Evolutionary conservation across 2,329 filamentous ascomycete species (phyloP), one percentile per base, ranked within the genome.

Genomic region (Lecanosticta acicola): DNA sequence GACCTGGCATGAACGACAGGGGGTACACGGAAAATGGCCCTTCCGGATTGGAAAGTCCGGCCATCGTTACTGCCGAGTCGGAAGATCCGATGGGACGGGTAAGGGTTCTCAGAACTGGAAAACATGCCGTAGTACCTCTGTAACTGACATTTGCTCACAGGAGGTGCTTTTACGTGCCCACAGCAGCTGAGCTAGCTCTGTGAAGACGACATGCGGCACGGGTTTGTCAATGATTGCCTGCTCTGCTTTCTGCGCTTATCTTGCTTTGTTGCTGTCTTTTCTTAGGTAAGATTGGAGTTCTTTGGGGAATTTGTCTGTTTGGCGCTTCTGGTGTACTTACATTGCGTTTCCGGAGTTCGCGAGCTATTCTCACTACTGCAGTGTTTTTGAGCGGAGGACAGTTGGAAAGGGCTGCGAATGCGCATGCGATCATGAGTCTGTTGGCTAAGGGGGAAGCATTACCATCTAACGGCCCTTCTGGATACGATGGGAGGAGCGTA

Each of bases 11-110:
- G 50, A 72, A 85, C 56, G 70, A 75, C 40, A 76, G 86, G 49
- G 78, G 86, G 13, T 79, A 83, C 57, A 89, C 85, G n/a, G 82
- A 81, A 46, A 76, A 78, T 36, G 84, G 83, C 39, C 74, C 77
- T 9, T 74, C 75, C 14, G 79, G 74, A 51, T 66, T 77, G 45
- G 80, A 81, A 43, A 87, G 81, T 64, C 83, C 84, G 19, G 72
- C 76, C 21, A 68, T 84, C 42, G 68, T 83, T 41, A 79, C 77
- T 47, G 75, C 75, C 47, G 77, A 80, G 56, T 71, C 78, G 60
- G 76, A 63, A 14, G 81, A 87, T 71, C 79, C 73, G 61, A 67
- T 79, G 55, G 71, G 77, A 60, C 70, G 75, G 66, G 76, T 78
- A 66, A 68, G 74, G 67, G 5, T 19, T 18, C 14, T 17, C 7